Base-by-base conservation (phyloP, 495 filamentous ascomycete species). In the Elasticomyces elasticus region DNA sequence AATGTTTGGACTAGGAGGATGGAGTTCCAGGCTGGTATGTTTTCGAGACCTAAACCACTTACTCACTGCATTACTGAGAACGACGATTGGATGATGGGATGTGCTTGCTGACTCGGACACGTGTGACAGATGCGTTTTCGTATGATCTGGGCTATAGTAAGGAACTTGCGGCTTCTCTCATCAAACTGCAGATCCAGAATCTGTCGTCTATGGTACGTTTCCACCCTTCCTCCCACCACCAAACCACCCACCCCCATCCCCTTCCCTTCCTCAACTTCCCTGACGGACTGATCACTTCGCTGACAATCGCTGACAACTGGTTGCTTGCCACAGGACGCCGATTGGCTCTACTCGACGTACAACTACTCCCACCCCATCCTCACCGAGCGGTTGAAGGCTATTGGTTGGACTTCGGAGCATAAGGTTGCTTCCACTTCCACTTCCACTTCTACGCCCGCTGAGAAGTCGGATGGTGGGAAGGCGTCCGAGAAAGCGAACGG, bases 111-210 rank as follows among this genome's bases (percentile, higher is more conserved):
- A 65, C 60, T 2, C 23, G 1, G 17, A 13, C n/a, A n/a, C n/a
- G n/a, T 17, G 17, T 35, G 31, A 22, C 43, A 81, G 84, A 88
- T 70, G 75, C 72, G n/a, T 98, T 98, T 64, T 92, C 91, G 44
- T 76, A 82, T 57, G 75, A 78, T 17, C 82, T 95, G 7, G 92
- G 94, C 20, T 96, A 94, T 70, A 81, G 81, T n/a, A 72, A 76
- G 22, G 83, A 95, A 63, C 82, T 98, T 25, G 87, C 89, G 10
- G 72, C 79, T 53, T 89, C 87, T 15, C 77, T 98, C 55, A 86
- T 97, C 71, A 98, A 97, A 74, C 85, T 98, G 35, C 92, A 98
- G 69, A 87, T 96, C 67, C 88, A 97, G 72, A 98, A 98, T 64
- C 76, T 98, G 52, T 90, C 87, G 72, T 94, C 86, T 52, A 96